These are phyloP conservation scores for Dipodascopsis tothii DNA, from an alignment of 805 yeast genomes.

Conservation along the genomic window DNA sequence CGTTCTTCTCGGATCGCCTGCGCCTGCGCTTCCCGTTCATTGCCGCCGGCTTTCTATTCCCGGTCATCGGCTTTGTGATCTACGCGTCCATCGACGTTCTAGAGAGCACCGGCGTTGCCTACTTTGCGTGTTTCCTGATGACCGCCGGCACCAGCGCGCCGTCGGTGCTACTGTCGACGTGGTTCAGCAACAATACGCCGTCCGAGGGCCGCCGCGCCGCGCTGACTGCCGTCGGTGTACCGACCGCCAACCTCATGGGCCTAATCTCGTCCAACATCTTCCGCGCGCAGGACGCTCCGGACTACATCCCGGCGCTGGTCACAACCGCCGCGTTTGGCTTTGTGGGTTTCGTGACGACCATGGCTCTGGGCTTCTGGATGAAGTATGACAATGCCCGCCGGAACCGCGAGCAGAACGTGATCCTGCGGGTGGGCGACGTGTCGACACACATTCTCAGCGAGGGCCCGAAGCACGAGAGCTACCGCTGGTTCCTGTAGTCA, in stretches of 20 bases:
- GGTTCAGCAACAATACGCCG: slow-evolving; percentile 47
- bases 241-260: slow-evolving; percentile 52
- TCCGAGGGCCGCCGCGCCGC: slow-evolving; percentile 42
- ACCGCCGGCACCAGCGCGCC: slow-evolving; percentile 45
- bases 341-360: slow-evolving; percentile 36
- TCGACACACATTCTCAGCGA: slow-evolving; percentile 40
- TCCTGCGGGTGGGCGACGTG: slow-evolving; percentile 35
- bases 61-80: slow-evolving; percentile 42
- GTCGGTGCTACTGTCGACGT: slow-evolving; percentile 44
- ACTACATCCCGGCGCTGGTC: slow-evolving; percentile 44
- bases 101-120: slow-evolving; percentile 36
- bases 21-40: slow-evolving; percentile 37
- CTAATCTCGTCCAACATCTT: slow-evolving; percentile 48
- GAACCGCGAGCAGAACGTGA: slow-evolving; percentile 37
- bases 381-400: slow-evolving; percentile 38
- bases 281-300: slow-evolving; percentile 46
- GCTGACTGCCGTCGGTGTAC: slow-evolving; percentile 44
- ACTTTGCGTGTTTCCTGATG: slow-evolving; percentile 42
- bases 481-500: slow-evolving; percentile 39
- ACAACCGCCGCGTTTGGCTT: slow-evolving; percentile 43
- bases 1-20: slow-evolving; percentile 38
- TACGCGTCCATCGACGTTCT: slow-evolving; percentile 41
- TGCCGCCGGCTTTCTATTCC: slow-evolving; percentile 34
- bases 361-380: slow-evolving; percentile 34
- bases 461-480: slow-evolving; percentile 41